Evolutionary conservation across 176 grass and related monocot species (phyloP), one percentile per base, ranked within the genome.

Genomic region (Carex scoparia): DNA sequence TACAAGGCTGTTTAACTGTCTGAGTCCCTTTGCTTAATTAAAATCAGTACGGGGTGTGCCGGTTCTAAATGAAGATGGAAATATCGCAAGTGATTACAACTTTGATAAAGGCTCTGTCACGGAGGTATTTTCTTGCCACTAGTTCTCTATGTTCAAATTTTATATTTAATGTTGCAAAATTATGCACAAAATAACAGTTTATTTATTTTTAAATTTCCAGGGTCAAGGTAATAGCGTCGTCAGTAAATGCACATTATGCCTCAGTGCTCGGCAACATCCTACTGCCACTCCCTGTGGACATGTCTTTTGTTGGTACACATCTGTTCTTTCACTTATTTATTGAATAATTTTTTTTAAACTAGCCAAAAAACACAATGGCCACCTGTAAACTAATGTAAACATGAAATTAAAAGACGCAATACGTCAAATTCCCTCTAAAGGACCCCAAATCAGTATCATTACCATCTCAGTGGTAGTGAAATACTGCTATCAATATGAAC

Each of bases 211-310:
- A 58, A 32, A 64, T 42, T 91, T 69, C 87, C 83, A 86, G 89
- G 35, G 73, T 88, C 88, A 98, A 87, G 79, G 46, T 49, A 90
- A 83, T 69, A 88, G 71, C 87, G 65, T 88, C 72, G 89, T 86
- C 83, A 94, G 91, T 87, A 99, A 99, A 88, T 99, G 96, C 38
- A 94, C 96, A 54, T 86, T 99, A 42, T 99, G 96, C 88, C 96
- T 99, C 79, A 87, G 96, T 82, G 89, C 69, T 42, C 88, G 96
- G 7, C 91, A 99, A 84, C 89, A 99, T 91, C 93, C 96, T 88
- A 94, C 96, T 40, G 88, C 93, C 64, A 99, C 96, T 84, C 85
- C 93, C 31, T 99, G 96, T 67, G 96, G 93, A 9, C 93, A 99
- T 88, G 96, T 99, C 80, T 99, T 99, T 90, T 99, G 93, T 89